Base-by-base conservation (phyloP, 2,329 filamentous ascomycete species). In the Gnomoniopsis smithogilvyi region DNA sequence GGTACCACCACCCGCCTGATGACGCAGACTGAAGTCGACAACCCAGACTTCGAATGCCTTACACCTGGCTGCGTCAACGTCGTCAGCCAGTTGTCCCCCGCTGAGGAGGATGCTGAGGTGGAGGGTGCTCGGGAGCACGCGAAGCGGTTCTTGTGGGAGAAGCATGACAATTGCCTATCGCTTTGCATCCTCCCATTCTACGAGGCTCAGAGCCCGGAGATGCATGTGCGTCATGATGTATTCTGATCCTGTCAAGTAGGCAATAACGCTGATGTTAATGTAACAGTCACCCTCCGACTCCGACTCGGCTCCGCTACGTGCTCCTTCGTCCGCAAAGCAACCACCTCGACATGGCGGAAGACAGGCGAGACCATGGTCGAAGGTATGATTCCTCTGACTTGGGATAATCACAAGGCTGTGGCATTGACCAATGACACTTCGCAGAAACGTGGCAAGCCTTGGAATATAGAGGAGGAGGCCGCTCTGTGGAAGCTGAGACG, bases 401-500 rank as follows among this genome's bases (percentile, higher is more conserved):
- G 24, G 0, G 36, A 26, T 1, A 4, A 4, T 11, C 41, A 3
- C 21, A 10, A 19, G 19, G 4, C 11, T 26, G 24, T 4, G 19
- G 24, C 15, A 19, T 30, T 7, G 21, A 38, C 59, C 55, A 49
- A 61, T 17, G 6, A 3, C 10, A 7, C 2, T 15, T 1, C 21
- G 15, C 38, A 62, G 60, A 62, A 62, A 57, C 57, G 60, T 17
- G 60, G 60, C 33, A 58, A 62, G 33, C 60, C 59, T 22, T 62
- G 60, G 60, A 50, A 46, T 11, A 34, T 34, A 7, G 57, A 62
- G 19, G 60, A 62, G n/a, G 60, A 62, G 17, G 53, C 52, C 2
- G 41, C 51, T 3, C n/a, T 62, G n/a, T 62, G 60, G 60, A 60
- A 51, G 14, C 7, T 62, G 38, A 54, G 60, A 6, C 53, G 57